Evolutionary conservation across 2,329 filamentous ascomycete genomes (phyloP).

Genomic region (Annulohypoxylon truncatum): DNA sequence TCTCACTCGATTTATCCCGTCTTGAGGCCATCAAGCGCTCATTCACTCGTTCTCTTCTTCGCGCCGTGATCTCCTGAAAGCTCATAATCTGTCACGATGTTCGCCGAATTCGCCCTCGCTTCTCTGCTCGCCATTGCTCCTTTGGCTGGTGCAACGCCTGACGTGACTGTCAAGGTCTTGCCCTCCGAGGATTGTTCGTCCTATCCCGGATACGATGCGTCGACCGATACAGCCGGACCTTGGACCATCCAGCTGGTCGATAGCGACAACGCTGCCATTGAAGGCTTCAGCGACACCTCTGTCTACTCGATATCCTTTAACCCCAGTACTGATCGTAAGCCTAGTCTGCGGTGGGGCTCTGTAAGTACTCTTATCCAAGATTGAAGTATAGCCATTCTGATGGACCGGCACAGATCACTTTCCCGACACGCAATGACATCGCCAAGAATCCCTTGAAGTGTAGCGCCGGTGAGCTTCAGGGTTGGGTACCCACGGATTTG

Average conservation of each 20-base stretch:
- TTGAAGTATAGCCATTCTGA: constrained; percentile 10
- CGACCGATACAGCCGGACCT: constrained; percentile 36
- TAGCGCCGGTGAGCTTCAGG: constrained; percentile 34
- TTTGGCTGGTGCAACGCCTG: constrained; percentile 31
- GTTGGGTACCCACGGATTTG: constrained; percentile 30
- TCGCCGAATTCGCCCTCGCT: constrained; percentile 34
- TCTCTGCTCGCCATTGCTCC: constrained; percentile 34
- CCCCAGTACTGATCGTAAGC: constrained; percentile 32
- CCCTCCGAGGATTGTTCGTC: constrained; percentile 35
- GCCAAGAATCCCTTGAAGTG: constrained; percentile 38
- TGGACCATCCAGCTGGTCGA: constrained; percentile 36
- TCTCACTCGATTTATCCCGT: neutral
- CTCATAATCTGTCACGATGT: constrained; percentile 26
- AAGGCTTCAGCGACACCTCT: constrained; percentile 39
- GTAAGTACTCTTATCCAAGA: constrained; percentile 18
- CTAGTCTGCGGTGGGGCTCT: constrained; percentile 35
- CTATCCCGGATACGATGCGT: constrained; percentile 37
- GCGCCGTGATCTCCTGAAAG: neutral
- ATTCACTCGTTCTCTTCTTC: constrained; percentile 2
- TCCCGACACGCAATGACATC: constrained; percentile 39
- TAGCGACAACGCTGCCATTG: constrained; percentile 38
- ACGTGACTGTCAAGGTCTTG: constrained; percentile 34
- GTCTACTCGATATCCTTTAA: constrained; percentile 35
- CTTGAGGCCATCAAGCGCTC: neutral
- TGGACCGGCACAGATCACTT: constrained; percentile 27